phyloP scores from a whole-genome alignment of 768 basidiomycete genomes.

The Amanita pallidorosea region DNA sequence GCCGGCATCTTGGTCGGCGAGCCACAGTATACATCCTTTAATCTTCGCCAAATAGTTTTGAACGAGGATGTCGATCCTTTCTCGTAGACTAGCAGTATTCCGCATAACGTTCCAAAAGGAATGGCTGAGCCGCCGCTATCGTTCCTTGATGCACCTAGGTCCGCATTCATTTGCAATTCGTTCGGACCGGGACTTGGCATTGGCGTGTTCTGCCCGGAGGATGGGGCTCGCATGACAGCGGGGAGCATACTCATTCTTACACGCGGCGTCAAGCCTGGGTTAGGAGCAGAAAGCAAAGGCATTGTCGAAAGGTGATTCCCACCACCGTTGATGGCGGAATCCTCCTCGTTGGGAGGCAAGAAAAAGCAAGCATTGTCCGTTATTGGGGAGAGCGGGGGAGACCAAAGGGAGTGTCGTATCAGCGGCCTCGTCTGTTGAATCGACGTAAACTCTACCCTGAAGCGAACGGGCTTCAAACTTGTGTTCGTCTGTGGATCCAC shows the following conservation, averaged over 20 bases:
- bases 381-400: slow-evolving; percentile 11
- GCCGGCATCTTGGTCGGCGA: slow-evolving; percentile 16
- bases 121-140: slow-evolving; percentile 5
- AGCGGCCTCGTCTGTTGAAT: slow-evolving; percentile 1
- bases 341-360: slow-evolving; percentile 1
- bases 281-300: slow-evolving; percentile 7
- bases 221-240: background rate
- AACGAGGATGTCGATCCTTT: slow-evolving; percentile 88
- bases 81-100: slow-evolving; percentile 74
- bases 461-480: slow-evolving; percentile 65
- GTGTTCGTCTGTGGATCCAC: slow-evolving; percentile 27
- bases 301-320: slow-evolving; percentile 1
- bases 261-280: slow-evolving; percentile 5
- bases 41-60: slow-evolving; percentile 59
- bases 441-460: slow-evolving; percentile 67
- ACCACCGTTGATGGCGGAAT: background rate
- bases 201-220: slow-evolving; percentile 8
- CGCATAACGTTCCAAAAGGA: slow-evolving; percentile 37
- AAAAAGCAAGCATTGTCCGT: slow-evolving; percentile 13
- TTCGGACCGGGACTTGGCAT: slow-evolving; percentile 11
- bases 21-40: slow-evolving; percentile 59
- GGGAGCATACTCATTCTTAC: slow-evolving; percentile 5
- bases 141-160: background rate
- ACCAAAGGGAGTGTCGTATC: slow-evolving; percentile 4
- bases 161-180: background rate